Conservation (phyloP, 345 rosid species). For the Eucalyptus shirleyi region DNA sequence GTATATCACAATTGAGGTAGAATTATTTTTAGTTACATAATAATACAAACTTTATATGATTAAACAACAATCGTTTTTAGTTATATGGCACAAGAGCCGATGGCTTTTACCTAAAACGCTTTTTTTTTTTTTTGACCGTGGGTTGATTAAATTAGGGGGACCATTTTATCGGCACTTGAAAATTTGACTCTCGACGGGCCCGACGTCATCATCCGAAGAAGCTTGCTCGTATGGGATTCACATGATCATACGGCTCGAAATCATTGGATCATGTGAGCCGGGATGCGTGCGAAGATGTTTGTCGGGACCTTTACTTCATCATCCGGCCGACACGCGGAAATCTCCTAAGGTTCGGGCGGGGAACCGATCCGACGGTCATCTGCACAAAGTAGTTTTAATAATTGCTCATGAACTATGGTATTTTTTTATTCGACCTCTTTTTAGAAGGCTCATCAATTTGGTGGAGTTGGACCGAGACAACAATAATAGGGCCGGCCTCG, state of each 20-base stretch:
- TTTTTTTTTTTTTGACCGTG: too few species aligned
- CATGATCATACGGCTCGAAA: neutral
- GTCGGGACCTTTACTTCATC: neutral
- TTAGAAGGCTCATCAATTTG: neutral
- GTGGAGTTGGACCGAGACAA: neutral
- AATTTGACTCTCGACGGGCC: neutral
- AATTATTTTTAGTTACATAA: too few species aligned
- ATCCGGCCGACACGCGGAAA: neutral
- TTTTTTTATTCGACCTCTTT: neutral
- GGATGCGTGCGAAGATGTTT: neutral
- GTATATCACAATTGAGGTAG: too few species aligned
- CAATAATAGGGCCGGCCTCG: neutral
- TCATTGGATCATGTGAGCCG: neutral
- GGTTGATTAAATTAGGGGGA: neutral
- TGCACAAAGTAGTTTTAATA: neutral
- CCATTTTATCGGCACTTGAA: neutral
- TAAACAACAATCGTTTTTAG: too few species aligned
- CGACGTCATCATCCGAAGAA: neutral
- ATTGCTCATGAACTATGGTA: neutral
- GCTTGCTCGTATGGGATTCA: neutral
- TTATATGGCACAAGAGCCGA: neutral
- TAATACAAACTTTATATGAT: neutral
- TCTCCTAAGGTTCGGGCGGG: neutral
- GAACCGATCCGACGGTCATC: neutral
- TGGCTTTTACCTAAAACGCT: neutral